These are phyloP conservation scores for Hypocreales sp. DNA, from an alignment of 2,329 filamentous ascomycete species.

Conservation along the genomic window DNA sequence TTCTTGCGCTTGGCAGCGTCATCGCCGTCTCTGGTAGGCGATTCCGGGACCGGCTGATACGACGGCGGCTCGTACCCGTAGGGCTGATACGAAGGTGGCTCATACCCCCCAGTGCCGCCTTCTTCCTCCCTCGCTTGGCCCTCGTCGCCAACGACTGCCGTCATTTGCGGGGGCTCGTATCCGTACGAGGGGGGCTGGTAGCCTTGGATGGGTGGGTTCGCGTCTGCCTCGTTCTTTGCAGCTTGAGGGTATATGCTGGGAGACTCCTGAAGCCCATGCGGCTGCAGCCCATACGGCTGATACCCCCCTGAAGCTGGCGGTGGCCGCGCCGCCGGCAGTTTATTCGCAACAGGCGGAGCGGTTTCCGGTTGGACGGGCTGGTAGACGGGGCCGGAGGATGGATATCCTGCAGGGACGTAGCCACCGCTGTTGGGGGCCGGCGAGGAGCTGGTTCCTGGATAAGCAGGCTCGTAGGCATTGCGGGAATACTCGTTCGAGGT, in stretches of 20 bases:
- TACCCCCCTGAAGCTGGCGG: conserved; percentile 7
- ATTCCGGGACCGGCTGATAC: conserved; percentile 33
- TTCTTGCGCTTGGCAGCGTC: conserved; percentile 48
- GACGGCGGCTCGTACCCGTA: conserved; percentile 42
- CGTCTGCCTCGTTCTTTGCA: conserved; percentile 3
- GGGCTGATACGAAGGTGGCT: conserved; percentile 46
- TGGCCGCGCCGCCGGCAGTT: background rate
- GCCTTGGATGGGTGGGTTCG: conserved; percentile 10
- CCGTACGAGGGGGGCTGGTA: conserved; percentile 34
- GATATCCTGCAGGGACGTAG: conserved; percentile 7
- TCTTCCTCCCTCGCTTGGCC: conserved; percentile 9
- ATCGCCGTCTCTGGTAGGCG: conserved; percentile 23
- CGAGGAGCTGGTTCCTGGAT: conserved; percentile 6
- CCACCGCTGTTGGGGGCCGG: conserved; percentile 4
- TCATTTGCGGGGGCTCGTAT: conserved; percentile 31
- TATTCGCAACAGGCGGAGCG: background rate
- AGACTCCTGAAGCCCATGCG: conserved; percentile 12
- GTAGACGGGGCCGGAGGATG: conserved; percentile 10
- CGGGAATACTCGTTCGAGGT: conserved; percentile 14
- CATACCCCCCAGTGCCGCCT: conserved; percentile 31
- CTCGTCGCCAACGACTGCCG: conserved; percentile 6
- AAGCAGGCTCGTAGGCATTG: conserved; percentile 21
- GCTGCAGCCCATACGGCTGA: conserved; percentile 14
- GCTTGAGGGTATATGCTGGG: conserved; percentile 7
- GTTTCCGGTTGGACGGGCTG: conserved; percentile 6